Base-by-base conservation (phyloP, 1,139 yeast species). In the Blastobotrys elegans region DNA sequence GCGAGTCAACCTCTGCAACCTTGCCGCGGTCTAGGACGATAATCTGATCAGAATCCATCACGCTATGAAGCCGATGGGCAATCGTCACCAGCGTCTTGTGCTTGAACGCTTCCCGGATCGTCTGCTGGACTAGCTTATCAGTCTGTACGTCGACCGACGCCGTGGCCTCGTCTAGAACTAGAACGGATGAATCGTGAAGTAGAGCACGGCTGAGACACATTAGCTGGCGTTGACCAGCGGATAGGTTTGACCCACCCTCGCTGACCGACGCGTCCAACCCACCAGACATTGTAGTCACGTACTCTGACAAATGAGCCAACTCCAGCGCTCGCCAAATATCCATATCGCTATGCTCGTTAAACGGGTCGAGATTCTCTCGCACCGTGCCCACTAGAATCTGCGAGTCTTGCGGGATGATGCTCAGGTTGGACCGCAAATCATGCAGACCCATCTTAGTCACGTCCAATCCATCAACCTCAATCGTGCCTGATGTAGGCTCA, bases 81-180 rank as follows among this genome's bases (percentile, higher is more conserved):
- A 86, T 84, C 0, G 94, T 84, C 43, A 86, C 66, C 50, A 85
- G 84, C 0, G 95, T 85, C 58, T 82, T 75, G 53, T 80, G 74
- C 43, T 67, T 70, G 62, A 85, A 84, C 58, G 79, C 80, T 1
- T 66, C 60, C 49, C 90, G 71, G 37, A 86, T 84, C 0, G 94
- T 84, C 53, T 80, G 78, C 65, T 85, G 95, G 46, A 85, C 79
- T 47, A 84, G 74, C 54, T 75, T 75, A 58, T 85, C 95, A 0
- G 95, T 86, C 60, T 83, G 84, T 17, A 82, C 79, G 62, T 86
- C 95, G 27, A 86, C 90, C 2, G 92, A 84, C 0, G 95, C 90
- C 0, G 95, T 86, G 0, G 95, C 95, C 65, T 86, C 95, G 61
- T 86, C 95, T 41, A 86, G 67, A 17, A 86, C 77, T 49, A 86